These are phyloP conservation scores for Xylaria intraflava DNA, from an alignment of 495 filamentous ascomycete species.

Conservation along the genomic window DNA sequence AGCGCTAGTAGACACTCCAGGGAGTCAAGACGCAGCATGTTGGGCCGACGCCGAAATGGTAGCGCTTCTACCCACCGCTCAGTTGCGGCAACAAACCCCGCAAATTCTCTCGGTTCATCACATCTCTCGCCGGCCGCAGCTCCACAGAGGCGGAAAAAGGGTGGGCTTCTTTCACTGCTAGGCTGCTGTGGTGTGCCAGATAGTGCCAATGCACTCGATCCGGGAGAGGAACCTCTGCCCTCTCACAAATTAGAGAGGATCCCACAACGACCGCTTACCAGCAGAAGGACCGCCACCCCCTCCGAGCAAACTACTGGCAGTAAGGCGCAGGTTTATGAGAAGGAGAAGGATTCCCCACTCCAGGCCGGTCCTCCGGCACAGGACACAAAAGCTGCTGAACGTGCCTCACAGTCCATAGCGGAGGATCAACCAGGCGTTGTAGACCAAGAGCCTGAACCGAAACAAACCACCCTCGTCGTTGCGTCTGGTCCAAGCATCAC, in stretches of 20 bases:
- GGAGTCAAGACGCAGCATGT: constrained; percentile 64
- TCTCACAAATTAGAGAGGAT: constrained; percentile 58
- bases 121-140: constrained; percentile 40
- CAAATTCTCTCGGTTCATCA: constrained; percentile 39
- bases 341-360: constrained; percentile 30
- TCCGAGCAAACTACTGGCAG: constrained; percentile 49
- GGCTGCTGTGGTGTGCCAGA: constrained; percentile 71
- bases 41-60: constrained; percentile 59
- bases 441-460: constrained; percentile 40
- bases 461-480: constrained; percentile 38
- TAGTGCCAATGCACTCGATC: constrained; percentile 54
- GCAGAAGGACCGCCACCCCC: constrained; percentile 48
- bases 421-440: constrained; percentile 39
- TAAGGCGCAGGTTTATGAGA: constrained; percentile 42
- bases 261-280: constrained; percentile 46
- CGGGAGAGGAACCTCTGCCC: constrained; percentile 54
- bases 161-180: constrained; percentile 63
- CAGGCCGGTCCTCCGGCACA: constrained; percentile 19
- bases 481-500: constrained; percentile 36
- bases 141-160: constrained; percentile 54
- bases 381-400: constrained; percentile 31
- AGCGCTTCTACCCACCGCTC: constrained; percentile 53
- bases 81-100: constrained; percentile 41
- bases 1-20: constrained; percentile 54
- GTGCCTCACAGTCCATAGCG: constrained; percentile 36